Evolutionary conservation across 768 basidiomycete species (phyloP).

Genomic region (Ramaria sp.): DNA sequence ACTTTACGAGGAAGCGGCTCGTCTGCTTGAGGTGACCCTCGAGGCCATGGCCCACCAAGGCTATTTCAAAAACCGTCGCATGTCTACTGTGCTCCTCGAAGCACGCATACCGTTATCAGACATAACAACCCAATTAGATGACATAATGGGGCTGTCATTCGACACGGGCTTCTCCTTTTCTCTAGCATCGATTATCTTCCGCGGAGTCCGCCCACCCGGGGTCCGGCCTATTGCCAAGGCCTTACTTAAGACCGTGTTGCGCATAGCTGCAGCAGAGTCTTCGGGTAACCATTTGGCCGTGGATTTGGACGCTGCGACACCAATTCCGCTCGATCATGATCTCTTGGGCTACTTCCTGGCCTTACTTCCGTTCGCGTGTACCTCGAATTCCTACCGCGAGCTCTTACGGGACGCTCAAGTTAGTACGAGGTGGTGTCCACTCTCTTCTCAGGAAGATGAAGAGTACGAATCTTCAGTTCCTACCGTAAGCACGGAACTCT

Average conservation of each 20-base stretch:
- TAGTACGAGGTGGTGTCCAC: constrained; percentile 27
- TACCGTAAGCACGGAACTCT: constrained; percentile 40
- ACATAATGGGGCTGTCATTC: constrained; percentile 65
- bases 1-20: constrained; percentile 58
- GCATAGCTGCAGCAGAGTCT: constrained; percentile 40
- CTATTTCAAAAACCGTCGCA: constrained; percentile 42
- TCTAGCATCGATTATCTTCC: constrained; percentile 74
- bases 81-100: constrained; percentile 50
- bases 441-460: constrained; percentile 27
- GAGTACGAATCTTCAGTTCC: constrained; percentile 33
- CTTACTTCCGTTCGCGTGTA: constrained; percentile 58
- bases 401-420: constrained; percentile 57
- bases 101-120: constrained; percentile 56
- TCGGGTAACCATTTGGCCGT: constrained; percentile 16
- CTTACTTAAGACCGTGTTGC: constrained; percentile 51
- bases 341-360: constrained; percentile 74
- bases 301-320: constrained; percentile 23
- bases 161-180: constrained; percentile 73
- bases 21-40: constrained; percentile 54
- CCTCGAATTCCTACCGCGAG: constrained; percentile 40
- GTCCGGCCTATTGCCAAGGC: constrained; percentile 52
- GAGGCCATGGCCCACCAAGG: constrained; percentile 54
- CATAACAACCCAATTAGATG: constrained; percentile 60
- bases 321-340: constrained; percentile 41
- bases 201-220: constrained; percentile 64